Conservation (phyloP, 2,329 filamentous ascomycete genomes). For the Ceratocystis alfenasii region DNA sequence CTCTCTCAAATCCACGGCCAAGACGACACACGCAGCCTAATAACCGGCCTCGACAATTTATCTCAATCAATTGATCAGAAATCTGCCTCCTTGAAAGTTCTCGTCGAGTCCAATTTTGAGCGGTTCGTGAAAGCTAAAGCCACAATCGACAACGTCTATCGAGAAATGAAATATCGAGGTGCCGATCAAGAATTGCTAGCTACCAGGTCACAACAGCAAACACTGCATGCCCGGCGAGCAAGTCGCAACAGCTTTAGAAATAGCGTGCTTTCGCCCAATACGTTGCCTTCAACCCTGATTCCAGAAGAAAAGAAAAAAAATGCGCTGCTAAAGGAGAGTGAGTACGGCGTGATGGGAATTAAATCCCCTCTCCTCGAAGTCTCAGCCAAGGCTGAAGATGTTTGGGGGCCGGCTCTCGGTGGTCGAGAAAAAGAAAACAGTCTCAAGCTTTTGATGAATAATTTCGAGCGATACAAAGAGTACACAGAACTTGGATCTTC, state of each 20-base stretch:
- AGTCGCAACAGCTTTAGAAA: conserved; percentile 22
- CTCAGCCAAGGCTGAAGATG: conserved; percentile 86
- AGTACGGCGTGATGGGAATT: conserved; percentile 79
- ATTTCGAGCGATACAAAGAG: conserved; percentile 66
- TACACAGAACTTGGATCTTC: conserved; percentile 70
- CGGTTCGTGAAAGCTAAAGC: conserved; percentile 94
- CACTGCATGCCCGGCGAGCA: conserved; percentile 25
- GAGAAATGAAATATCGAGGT: conserved; percentile 77
- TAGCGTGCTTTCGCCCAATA: conserved; percentile 29
- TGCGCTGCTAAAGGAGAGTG: conserved; percentile 80
- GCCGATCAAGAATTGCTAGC: conserved; percentile 39
- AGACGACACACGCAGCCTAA: conserved; percentile 68
- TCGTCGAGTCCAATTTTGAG: conserved; percentile 97
- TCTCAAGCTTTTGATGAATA: conserved; percentile 62
- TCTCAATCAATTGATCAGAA: conserved; percentile 94
- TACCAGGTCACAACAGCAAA: conserved; percentile 55
- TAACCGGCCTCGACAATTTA: conserved; percentile 72
- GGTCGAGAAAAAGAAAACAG: conserved; percentile 84
- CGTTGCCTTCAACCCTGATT: conserved; percentile 26
- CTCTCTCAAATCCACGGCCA: conserved; percentile 81
- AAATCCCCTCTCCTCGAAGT: conserved; percentile 80
- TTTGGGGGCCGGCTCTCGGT: conserved; percentile 89
- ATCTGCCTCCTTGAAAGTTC: conserved; percentile 85
- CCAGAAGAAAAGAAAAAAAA: conserved; percentile 65
- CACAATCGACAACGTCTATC: conserved; percentile 97